Percentiles rank a stretch among this genome's conserved stretches.
Evolutionary conservation across 2,329 filamentous ascomycete genomes (phyloP).

Genomic region (Colletotrichum sublineola): DNA sequence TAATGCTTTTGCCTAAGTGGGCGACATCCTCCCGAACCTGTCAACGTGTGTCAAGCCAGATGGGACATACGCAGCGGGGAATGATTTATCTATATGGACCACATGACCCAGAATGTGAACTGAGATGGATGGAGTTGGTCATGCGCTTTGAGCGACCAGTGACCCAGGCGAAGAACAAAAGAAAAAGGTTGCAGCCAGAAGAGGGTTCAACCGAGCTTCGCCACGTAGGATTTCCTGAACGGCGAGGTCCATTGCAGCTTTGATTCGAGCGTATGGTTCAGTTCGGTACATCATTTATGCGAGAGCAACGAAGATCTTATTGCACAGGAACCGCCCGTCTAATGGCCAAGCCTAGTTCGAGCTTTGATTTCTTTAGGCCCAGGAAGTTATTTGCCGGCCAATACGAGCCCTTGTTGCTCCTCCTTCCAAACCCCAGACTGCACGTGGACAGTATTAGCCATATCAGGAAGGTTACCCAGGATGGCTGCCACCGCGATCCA

Average conservation of each 20-base stretch:
- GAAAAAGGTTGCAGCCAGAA: not conserved
- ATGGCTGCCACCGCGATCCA: not conserved
- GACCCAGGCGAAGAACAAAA: not conserved
- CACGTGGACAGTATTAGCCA: constrained; percentile 26
- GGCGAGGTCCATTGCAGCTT: not conserved
- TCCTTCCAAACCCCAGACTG: not conserved
- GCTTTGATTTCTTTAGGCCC: not conserved
- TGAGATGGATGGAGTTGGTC: not conserved
- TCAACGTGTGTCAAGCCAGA: too few species aligned
- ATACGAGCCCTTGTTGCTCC: constrained; percentile 13
- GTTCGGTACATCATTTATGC: constrained; percentile 35
- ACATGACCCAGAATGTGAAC: too few species aligned
- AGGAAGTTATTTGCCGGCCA: not conserved
- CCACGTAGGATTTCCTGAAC: not conserved
- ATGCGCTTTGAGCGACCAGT: not conserved
- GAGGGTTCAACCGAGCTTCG: not conserved
- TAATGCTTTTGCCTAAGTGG: not conserved
- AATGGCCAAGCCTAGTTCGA: constrained; percentile 1
- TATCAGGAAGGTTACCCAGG: constrained; percentile 7
- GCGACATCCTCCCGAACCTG: not conserved
- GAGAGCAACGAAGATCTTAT: constrained; percentile 10
- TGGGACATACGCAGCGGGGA: not conserved
- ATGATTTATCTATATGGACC: too few species aligned
- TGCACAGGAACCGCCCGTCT: not conserved
- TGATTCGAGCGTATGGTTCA: constrained; percentile 33